phyloP scores from a whole-genome alignment of 192 early-diverging fungal species.

The Gigaspora rosea region DNA sequence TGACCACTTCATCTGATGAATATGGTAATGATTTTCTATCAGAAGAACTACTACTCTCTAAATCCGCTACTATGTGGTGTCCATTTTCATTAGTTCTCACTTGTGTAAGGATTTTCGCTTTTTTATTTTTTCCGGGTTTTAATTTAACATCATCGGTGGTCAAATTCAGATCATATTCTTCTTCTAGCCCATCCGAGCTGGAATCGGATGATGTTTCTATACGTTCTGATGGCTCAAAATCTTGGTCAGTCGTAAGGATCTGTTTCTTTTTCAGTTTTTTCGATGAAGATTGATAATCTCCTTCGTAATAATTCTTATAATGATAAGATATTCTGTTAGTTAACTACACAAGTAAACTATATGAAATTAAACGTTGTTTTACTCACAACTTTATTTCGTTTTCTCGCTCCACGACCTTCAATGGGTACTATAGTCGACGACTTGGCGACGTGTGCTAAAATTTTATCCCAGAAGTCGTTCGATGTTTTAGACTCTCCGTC shows the following conservation, averaged over 20 bases:
- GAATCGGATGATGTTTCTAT: not conserved
- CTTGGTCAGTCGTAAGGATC: not conserved
- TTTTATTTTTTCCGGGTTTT: too few relatives aligned
- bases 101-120: too few relatives aligned
- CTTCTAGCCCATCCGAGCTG: not conserved
- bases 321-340: not conserved
- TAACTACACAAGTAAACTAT: too few relatives aligned
- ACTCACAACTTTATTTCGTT: constrained; percentile 37
- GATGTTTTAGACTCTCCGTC: not conserved
- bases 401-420: constrained; percentile 34
- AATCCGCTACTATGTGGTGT: too few relatives aligned
- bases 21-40: too few relatives aligned
- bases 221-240: not conserved
- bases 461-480: constrained; percentile 39
- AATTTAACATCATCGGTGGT: not conserved
- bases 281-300: not conserved
- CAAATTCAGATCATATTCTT: not conserved
- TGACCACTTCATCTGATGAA: too few relatives aligned
- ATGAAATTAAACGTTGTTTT: not conserved
- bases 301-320: constrained; percentile 4
- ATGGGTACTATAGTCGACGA: constrained; percentile 4
- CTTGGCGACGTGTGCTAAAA: constrained; percentile 29
- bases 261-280: not conserved
- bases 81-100: too few relatives aligned
- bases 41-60: too few relatives aligned